These are phyloP conservation scores for Crepidotus variabilis DNA, from an alignment of 768 basidiomycete species.

Conservation along the genomic window DNA sequence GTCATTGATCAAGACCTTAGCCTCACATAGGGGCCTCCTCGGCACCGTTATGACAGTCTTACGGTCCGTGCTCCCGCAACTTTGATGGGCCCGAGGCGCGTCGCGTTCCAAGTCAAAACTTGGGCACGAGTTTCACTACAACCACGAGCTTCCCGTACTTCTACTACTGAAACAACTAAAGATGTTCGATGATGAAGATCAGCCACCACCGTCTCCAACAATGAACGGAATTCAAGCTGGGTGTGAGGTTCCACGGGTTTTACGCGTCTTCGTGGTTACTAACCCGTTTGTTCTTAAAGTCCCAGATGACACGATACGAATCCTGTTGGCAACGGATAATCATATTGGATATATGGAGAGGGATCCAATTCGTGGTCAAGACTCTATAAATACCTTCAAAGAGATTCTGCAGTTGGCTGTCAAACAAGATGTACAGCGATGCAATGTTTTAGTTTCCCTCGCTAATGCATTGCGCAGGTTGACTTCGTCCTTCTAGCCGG, in stretches of 20 bases:
- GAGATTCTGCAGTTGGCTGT: conserved; percentile 91
- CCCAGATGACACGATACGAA: conserved; percentile 67
- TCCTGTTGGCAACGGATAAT: conserved; percentile 92
- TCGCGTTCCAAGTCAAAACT: conserved; percentile 1
- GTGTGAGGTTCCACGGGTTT: conserved; percentile 15
- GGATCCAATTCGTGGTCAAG: conserved; percentile 91
- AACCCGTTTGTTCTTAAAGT: conserved; percentile 2
- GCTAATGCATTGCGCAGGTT: conserved; percentile 51
- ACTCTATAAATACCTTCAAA: conserved; percentile 91
- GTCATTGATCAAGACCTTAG: no score
- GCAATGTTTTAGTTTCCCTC: background rate
- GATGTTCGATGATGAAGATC: conserved; percentile 19
- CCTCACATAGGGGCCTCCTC: background rate
- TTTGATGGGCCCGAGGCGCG: background rate
- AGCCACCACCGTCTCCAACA: conserved; percentile 13
- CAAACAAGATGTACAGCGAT: conserved; percentile 70
- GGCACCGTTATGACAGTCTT: background rate
- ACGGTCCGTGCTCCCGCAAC: background rate
- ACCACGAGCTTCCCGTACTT: background rate
- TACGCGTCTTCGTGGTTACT: background rate
- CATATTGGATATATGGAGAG: conserved; percentile 94
- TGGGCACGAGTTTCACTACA: background rate
- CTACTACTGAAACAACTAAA: background rate
- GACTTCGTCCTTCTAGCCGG: conserved; percentile 95
- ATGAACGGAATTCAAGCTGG: conserved; percentile 17